Conservation (phyloP, 768 basidiomycete species). For the Phlegmacium glaucopus region DNA sequence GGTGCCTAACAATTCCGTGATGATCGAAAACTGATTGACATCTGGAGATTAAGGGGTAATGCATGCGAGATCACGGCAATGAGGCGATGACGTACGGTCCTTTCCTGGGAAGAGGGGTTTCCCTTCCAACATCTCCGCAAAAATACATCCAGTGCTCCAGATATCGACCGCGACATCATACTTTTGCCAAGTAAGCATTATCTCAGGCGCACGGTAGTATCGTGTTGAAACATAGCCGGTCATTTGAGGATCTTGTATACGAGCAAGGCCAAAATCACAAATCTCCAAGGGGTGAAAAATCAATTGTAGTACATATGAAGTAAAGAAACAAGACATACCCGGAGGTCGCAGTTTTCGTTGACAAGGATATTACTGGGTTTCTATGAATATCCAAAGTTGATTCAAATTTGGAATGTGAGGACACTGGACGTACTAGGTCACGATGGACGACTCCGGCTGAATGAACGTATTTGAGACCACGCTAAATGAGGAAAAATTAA, state of each 20-base stretch:
- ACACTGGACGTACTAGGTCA: slow-evolving; percentile 66
- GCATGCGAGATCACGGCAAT: slow-evolving; percentile 6
- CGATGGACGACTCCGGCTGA: slow-evolving; percentile 99
- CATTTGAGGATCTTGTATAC: slow-evolving; percentile 99
- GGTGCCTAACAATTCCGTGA: slow-evolving; percentile 97
- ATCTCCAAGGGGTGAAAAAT: slow-evolving; percentile 50
- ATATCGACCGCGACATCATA: slow-evolving; percentile 99
- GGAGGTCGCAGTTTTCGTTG: slow-evolving; percentile 99
- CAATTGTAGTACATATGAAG: not conserved
- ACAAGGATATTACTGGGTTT: slow-evolving; percentile 99
- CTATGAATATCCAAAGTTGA: slow-evolving; percentile 32
- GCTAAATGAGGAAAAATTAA: slow-evolving; percentile 39
- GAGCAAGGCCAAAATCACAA: slow-evolving; percentile 97
- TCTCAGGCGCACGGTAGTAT: slow-evolving; percentile 98
- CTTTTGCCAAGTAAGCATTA: slow-evolving; percentile 99
- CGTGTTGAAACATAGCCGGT: slow-evolving; percentile 99
- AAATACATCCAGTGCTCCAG: slow-evolving; percentile 99
- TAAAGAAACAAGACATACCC: slow-evolving; percentile 44
- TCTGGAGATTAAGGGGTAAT: slow-evolving; percentile 47
- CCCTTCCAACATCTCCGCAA: slow-evolving; percentile 99
- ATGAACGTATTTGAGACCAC: slow-evolving; percentile 98
- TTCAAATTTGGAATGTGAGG: not conserved
- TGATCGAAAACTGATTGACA: slow-evolving; percentile 99
- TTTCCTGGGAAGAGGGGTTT: slow-evolving; percentile 99
- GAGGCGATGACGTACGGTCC: slow-evolving; percentile 74